phyloP scores from a whole-genome alignment of 768 basidiomycete genomes.

The Pholiota conissans region DNA sequence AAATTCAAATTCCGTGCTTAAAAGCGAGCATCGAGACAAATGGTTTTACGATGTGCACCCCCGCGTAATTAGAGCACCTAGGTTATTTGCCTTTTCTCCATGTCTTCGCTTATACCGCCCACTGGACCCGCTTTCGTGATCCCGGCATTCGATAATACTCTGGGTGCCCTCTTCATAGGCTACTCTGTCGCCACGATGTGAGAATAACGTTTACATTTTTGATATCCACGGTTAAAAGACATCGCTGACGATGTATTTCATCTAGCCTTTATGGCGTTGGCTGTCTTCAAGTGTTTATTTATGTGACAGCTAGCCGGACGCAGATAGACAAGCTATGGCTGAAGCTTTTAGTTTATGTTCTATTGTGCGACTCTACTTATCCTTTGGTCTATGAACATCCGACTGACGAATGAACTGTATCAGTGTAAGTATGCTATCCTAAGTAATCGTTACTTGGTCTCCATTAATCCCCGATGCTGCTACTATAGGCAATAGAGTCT shows the following conservation, averaged over 20 bases:
- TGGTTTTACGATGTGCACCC: background rate
- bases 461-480: too few species aligned
- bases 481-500: constrained; percentile 8
- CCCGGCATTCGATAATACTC: constrained; percentile 13
- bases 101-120: constrained; percentile 1
- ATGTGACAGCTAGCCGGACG: constrained; percentile 8
- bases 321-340: constrained; percentile 12
- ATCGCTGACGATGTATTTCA: background rate
- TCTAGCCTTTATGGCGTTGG: constrained; percentile 13
- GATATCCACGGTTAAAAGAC: background rate
- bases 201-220: background rate
- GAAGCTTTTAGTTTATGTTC: constrained; percentile 6
- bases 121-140: background rate
- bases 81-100: background rate
- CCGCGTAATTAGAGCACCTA: background rate
- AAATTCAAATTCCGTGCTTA: background rate
- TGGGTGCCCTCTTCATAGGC: constrained; percentile 16
- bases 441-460: too few species aligned
- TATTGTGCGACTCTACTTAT: constrained; percentile 10
- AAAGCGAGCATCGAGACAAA: background rate
- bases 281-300: constrained; percentile 15
- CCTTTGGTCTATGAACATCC: background rate
- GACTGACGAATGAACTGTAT: background rate
- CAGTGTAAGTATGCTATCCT: background rate
- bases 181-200: constrained; percentile 15